Evolutionary conservation across 441 rosid species (phyloP).

Genomic region (Rhodomyrtus psidioides): DNA sequence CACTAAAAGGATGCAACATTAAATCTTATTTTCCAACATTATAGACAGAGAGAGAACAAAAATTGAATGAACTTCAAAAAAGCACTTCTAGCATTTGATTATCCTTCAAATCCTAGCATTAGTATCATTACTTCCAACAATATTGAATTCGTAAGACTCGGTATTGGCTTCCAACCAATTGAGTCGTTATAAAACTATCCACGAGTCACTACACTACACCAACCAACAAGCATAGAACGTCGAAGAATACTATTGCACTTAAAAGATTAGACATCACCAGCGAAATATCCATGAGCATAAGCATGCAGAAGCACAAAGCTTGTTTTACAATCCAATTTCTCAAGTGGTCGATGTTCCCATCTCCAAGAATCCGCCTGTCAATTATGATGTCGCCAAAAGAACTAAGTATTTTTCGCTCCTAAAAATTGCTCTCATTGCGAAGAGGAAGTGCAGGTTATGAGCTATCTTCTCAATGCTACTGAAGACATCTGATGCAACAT

Average conservation of each 20-base stretch:
- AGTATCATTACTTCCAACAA: not conserved
- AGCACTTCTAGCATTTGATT: not conserved
- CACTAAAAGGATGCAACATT: not conserved
- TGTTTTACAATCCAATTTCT: not conserved
- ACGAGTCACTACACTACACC: not conserved
- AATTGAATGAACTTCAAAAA: not conserved
- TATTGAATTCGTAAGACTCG: not conserved
- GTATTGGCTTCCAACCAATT: not conserved
- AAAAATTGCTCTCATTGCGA: not conserved
- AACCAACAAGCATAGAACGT: not conserved
- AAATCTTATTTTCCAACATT: not conserved
- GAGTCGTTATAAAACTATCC: not conserved
- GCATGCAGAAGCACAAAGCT: not conserved
- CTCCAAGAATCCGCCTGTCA: not conserved
- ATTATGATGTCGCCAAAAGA: not conserved
- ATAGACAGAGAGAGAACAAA: not conserved
- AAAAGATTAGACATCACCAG: not conserved
- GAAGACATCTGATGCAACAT: not conserved
- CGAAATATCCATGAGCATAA: not conserved
- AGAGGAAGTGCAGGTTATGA: not conserved
- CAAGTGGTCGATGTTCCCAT: not conserved
- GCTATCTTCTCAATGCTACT: not conserved
- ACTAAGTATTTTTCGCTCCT: not conserved
- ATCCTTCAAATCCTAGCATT: not conserved
- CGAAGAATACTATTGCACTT: not conserved